Evolutionary conservation across 2,329 filamentous ascomycete species (phyloP).

Genomic region (Fusarium sp.): DNA sequence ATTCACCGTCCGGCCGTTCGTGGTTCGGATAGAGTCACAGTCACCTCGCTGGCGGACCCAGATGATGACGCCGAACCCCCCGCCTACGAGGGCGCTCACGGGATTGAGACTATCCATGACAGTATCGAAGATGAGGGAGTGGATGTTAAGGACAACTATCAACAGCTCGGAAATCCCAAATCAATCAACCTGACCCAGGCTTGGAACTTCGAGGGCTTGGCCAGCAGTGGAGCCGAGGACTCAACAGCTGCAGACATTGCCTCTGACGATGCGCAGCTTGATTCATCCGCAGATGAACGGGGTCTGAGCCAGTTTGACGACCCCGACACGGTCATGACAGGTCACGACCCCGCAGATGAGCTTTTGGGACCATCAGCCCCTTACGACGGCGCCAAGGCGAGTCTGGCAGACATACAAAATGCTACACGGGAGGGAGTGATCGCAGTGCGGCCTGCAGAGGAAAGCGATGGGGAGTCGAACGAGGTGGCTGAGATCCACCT

Average conservation of each 20-base stretch:
- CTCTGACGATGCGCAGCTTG: slow-evolving; percentile 62
- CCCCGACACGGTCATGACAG: slow-evolving; percentile 52
- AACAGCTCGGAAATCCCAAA: slow-evolving; percentile 47
- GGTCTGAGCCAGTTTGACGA: slow-evolving; percentile 45
- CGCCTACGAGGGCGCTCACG: slow-evolving; percentile 50
- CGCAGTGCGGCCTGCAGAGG: slow-evolving; percentile 56
- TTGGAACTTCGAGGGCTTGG: slow-evolving; percentile 65
- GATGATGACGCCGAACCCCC: slow-evolving; percentile 54
- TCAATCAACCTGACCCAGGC: slow-evolving; percentile 54
- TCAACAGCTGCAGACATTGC: slow-evolving; percentile 56
- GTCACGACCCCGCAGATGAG: slow-evolving; percentile 27
- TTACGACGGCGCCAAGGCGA: slow-evolving; percentile 26
- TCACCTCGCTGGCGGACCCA: slow-evolving; percentile 45
- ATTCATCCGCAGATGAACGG: slow-evolving; percentile 58
- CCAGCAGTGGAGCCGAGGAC: slow-evolving; percentile 50
- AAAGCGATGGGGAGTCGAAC: slow-evolving; percentile 58
- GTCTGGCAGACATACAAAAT: slow-evolving; percentile 51
- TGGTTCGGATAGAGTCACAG: slow-evolving; percentile 63
- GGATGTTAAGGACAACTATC: slow-evolving; percentile 56
- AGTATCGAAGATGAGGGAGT: slow-evolving; percentile 68
- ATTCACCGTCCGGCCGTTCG: slow-evolving; percentile 76
- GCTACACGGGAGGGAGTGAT: slow-evolving; percentile 58
- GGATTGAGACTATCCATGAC: slow-evolving; percentile 53
- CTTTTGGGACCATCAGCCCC: slow-evolving; percentile 34
- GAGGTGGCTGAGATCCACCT: slow-evolving; percentile 67